Percentiles rank a stretch among this genome's conserved stretches.
Conservation (phyloP, 2,329 filamentous ascomycete genomes). For the Cryphonectria nitschkei region DNA sequence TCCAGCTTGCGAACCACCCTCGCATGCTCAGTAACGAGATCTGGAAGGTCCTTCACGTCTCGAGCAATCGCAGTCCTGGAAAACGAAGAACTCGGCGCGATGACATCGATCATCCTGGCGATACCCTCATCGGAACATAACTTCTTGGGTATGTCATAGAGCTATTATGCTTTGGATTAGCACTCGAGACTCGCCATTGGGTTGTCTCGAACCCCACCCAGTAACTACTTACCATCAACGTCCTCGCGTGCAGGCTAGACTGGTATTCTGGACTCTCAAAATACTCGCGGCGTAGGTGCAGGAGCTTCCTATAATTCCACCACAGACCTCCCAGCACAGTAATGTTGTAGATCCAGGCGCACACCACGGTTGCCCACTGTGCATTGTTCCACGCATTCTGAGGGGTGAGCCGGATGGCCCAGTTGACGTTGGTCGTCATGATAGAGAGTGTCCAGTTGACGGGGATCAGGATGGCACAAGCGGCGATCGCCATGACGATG, state of each 20-base stretch:
- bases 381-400: constrained; percentile 54
- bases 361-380: constrained; percentile 63
- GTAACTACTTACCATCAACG: constrained; percentile 59
- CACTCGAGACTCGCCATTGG: neutral
- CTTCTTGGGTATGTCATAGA: constrained; percentile 83
- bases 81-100: constrained; percentile 77
- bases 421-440: constrained; percentile 41
- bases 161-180: constrained; percentile 47
- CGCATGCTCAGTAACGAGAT: constrained; percentile 83
- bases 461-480: constrained; percentile 78
- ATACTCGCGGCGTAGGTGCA: constrained; percentile 73
- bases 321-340: constrained; percentile 81
- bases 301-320: constrained; percentile 82
- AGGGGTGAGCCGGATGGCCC: constrained; percentile 65
- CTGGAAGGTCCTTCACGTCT: constrained; percentile 88
- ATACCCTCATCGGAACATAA: constrained; percentile 84
- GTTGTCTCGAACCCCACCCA: neutral
- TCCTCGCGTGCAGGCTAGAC: constrained; percentile 77
- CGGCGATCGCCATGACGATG: constrained; percentile 69
- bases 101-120: constrained; percentile 76
- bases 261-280: constrained; percentile 89
- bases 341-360: constrained; percentile 70
- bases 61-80: constrained; percentile 83
- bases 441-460: constrained; percentile 67
- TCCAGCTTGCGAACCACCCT: constrained; percentile 82